phyloP scores from a whole-genome alignment of 2,329 filamentous ascomycete genomes.

The Bipolaris sorokiniana region DNA sequence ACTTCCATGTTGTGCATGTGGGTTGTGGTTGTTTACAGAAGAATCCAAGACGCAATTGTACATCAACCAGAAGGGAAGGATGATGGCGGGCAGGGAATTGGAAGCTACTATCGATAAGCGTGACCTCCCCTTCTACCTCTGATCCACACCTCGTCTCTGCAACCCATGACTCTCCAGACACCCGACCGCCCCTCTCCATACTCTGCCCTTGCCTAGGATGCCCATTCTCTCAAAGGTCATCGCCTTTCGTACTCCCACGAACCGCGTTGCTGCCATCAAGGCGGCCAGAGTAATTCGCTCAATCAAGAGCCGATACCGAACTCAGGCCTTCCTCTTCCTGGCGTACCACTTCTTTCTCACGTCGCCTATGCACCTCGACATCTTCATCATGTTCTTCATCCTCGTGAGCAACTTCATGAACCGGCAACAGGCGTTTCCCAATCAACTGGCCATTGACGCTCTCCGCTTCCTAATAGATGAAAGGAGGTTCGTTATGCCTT shows the following conservation, averaged over 20 bases:
- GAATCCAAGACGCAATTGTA: constrained; percentile 10
- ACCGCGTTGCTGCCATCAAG: constrained; percentile 27
- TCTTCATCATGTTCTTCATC: constrained; percentile 45
- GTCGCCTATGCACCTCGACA: constrained; percentile 38
- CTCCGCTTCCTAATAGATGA: constrained; percentile 38
- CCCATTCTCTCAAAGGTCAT: constrained; percentile 23
- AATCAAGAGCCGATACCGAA: constrained; percentile 39
- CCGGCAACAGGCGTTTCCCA: constrained; percentile 37
- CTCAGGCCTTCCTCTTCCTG: constrained; percentile 42
- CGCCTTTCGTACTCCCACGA: constrained; percentile 19
- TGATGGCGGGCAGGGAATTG: constrained; percentile 10
- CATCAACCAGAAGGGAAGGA: background rate
- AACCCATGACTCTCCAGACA: constrained; percentile 9
- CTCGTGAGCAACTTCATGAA: constrained; percentile 48
- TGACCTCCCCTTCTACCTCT: constrained; percentile 14
- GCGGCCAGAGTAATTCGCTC: constrained; percentile 36
- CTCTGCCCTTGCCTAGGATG: constrained; percentile 15
- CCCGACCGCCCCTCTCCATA: background rate
- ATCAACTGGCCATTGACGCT: constrained; percentile 34
- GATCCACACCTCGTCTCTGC: constrained; percentile 3
- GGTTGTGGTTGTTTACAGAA: background rate
- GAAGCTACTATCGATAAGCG: constrained; percentile 7
- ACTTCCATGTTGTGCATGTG: constrained; percentile 11
- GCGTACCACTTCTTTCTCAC: constrained; percentile 45
- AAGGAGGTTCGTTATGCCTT: constrained; percentile 33